Conservation (phyloP, 306 rosid genomes). For the Carpinus viminea region DNA sequence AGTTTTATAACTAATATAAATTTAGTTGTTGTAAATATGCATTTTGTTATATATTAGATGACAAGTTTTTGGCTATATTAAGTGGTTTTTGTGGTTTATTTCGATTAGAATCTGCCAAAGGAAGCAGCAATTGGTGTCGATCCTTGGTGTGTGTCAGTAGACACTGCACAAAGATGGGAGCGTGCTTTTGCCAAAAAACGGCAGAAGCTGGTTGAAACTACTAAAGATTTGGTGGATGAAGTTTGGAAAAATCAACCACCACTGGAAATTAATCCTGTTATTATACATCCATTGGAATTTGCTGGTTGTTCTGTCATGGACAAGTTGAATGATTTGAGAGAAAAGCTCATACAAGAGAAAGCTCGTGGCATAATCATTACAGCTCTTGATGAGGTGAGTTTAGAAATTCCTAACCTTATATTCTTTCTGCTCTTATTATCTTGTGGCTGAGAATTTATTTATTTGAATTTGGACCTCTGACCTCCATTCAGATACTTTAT, state of each 20-base stretch:
- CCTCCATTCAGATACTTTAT: conserved; percentile 14
- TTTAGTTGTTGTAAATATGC: not conserved
- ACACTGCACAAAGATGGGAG: conserved; percentile 85
- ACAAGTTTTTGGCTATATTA: not conserved
- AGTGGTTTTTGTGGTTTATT: conserved; percentile 20
- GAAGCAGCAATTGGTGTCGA: conserved; percentile 82
- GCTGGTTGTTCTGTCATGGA: conserved; percentile 80
- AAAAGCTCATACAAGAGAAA: conserved; percentile 55
- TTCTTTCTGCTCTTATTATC: conserved; percentile 10
- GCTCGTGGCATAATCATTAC: conserved; percentile 71
- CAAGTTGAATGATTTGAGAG: conserved; percentile 75
- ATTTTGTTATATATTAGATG: not conserved
- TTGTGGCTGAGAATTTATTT: conserved; percentile 11
- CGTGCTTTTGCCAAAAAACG: conserved; percentile 59
- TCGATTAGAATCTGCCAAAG: conserved; percentile 63
- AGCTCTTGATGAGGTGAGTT: conserved; percentile 84
- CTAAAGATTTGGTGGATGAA: conserved; percentile 87
- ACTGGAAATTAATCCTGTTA: conserved; percentile 55
- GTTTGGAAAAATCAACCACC: conserved; percentile 81
- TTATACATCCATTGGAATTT: conserved; percentile 65
- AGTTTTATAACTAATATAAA: not conserved
- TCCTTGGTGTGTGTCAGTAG: conserved; percentile 91
- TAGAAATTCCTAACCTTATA: conserved; percentile 12
- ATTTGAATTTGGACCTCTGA: conserved; percentile 9
- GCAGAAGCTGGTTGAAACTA: conserved; percentile 83